Percentiles rank a stretch among this genome's conserved stretches.
Evolutionary conservation across 2,329 filamentous ascomycete genomes (phyloP).

Genomic region (Penicillium sp.): DNA sequence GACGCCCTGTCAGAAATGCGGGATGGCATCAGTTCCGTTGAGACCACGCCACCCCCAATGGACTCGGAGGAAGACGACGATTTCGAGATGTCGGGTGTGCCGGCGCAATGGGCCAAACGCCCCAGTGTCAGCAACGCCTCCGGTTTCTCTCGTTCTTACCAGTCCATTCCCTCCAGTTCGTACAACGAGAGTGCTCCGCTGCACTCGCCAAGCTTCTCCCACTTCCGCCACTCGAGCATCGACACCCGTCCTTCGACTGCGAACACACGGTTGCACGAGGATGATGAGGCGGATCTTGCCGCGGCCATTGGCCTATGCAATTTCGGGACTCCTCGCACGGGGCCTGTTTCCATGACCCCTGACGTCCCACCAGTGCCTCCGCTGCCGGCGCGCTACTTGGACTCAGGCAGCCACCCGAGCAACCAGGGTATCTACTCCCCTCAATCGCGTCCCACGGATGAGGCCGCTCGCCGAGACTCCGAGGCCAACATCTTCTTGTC

Average conservation of each 20-base stretch:
- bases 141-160: conserved; percentile 74
- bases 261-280: conserved; percentile 69
- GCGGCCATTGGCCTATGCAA: conserved; percentile 88
- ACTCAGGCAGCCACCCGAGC: conserved; percentile 60
- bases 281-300: conserved; percentile 83
- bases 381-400: conserved; percentile 76
- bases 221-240: conserved; percentile 72
- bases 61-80: conserved; percentile 55
- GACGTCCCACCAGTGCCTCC: conserved; percentile 87
- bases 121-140: conserved; percentile 50
- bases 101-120: conserved; percentile 56
- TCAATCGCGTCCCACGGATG: conserved; percentile 44
- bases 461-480: conserved; percentile 37
- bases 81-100: conserved; percentile 48
- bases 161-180: conserved; percentile 63
- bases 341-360: conserved; percentile 61
- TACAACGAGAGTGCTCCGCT: conserved; percentile 56
- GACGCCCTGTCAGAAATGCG: conserved; percentile 75
- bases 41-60: conserved; percentile 87
- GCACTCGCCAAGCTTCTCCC: conserved; percentile 47
- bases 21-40: conserved; percentile 76
- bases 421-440: conserved; percentile 56
- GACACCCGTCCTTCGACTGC: conserved; percentile 77
- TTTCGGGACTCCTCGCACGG: conserved; percentile 74
- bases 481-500: conserved; percentile 44